These are phyloP conservation scores for Arthroderma sp. DNA, from an alignment of 2,329 filamentous ascomycete genomes.

Conservation along the genomic window DNA sequence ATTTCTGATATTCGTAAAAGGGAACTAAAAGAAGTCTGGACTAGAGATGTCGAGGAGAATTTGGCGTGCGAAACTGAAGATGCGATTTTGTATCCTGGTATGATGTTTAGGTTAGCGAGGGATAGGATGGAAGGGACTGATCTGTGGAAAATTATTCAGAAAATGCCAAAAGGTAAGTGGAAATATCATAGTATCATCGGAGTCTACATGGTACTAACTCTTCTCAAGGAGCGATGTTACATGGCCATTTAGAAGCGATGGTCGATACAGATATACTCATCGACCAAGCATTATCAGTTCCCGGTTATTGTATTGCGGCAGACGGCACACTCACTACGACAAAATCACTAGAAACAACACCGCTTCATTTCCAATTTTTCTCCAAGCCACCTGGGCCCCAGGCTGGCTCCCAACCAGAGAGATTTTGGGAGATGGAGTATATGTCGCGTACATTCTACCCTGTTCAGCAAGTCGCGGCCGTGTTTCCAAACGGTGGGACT, in stretches of 20 bases:
- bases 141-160: conserved; percentile 74
- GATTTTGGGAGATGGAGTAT: conserved; percentile 55
- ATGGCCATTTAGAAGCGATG: conserved; percentile 86
- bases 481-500: conserved; percentile 59
- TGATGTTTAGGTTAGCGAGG: conserved; percentile 84
- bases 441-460: conserved; percentile 44
- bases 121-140: conserved; percentile 69
- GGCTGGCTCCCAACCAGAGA: conserved; percentile 27
- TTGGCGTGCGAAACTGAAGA: conserved; percentile 45
- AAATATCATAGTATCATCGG: conserved; percentile 5
- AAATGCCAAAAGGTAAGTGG: conserved; percentile 68
- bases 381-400: conserved; percentile 33
- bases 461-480: conserved; percentile 49
- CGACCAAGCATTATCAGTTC: conserved; percentile 53
- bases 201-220: background rate
- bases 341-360: conserved; percentile 40
- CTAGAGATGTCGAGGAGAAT: conserved; percentile 55
- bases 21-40: conserved; percentile 68
- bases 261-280: conserved; percentile 73
- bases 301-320: conserved; percentile 61
- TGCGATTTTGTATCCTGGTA: conserved; percentile 63
- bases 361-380: conserved; percentile 51
- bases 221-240: conserved; percentile 45
- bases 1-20: conserved; percentile 65
- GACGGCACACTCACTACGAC: conserved; percentile 43